A percentile compares a stretch with the other conserved stretches of the same genome.
phyloP scores from a whole-genome alignment of 331 rosid genomes.

The Acacia concinna region DNA sequence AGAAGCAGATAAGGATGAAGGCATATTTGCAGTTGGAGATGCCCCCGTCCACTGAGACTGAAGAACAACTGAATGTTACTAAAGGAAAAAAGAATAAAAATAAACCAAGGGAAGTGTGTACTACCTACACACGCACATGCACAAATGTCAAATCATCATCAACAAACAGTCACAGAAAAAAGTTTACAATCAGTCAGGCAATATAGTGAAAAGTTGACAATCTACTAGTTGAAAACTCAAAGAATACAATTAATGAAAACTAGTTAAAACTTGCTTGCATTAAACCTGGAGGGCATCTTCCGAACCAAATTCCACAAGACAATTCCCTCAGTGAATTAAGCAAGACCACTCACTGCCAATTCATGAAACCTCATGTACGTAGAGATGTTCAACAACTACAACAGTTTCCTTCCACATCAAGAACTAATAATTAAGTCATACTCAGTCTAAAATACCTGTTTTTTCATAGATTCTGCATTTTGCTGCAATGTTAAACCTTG shows the following conservation, averaged over 20 bases:
- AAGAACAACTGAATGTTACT: constrained; percentile 39
- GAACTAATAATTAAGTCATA: background rate
- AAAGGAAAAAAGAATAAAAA: background rate
- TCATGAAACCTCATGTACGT: constrained; percentile 7
- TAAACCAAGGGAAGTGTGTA: background rate
- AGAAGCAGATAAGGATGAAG: constrained; percentile 61
- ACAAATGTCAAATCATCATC: constrained; percentile 12
- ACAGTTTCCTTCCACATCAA: background rate
- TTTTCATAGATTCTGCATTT: constrained; percentile 57
- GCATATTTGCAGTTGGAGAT: constrained; percentile 51
- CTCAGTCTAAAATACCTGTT: constrained; percentile 51
- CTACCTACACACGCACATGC: background rate
- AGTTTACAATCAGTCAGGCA: constrained; percentile 12
- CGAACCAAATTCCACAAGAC: background rate
- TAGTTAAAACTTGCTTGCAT: background rate
- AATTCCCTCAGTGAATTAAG: constrained; percentile 1
- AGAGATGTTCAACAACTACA: constrained; percentile 1
- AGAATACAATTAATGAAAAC: background rate
- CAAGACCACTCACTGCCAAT: background rate
- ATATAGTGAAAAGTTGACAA: constrained; percentile 1
- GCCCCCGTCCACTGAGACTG: constrained; percentile 68
- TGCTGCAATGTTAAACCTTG: constrained; percentile 64
- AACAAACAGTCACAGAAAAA: constrained; percentile 6
- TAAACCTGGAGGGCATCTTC: constrained; percentile 13
- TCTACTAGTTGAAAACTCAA: constrained; percentile 12